phyloP scores from a whole-genome alignment of 768 basidiomycete genomes.

The Psilocybe cubensis region DNA sequence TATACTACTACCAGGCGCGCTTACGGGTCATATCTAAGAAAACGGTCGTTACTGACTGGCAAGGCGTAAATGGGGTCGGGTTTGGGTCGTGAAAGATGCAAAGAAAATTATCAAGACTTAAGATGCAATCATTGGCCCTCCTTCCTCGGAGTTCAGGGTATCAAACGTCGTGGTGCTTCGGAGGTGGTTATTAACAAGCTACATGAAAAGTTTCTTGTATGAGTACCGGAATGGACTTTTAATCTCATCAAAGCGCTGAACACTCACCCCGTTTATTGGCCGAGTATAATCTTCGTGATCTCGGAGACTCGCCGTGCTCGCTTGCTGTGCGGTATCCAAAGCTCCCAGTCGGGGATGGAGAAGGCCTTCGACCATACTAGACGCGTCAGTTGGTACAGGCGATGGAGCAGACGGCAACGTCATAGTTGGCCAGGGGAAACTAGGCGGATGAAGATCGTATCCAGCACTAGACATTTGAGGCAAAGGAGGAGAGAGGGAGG shows the following conservation, averaged over 20 bases:
- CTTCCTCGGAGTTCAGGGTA: conserved; percentile 15
- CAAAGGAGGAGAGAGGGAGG: neutral
- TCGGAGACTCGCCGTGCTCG: conserved; percentile 37
- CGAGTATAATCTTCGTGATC: conserved; percentile 45
- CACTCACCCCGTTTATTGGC: conserved; percentile 36
- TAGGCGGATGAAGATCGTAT: neutral
- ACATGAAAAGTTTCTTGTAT: neutral
- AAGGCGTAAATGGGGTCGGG: neutral
- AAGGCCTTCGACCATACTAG: conserved; percentile 30
- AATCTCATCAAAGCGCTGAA: neutral
- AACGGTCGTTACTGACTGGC: neutral
- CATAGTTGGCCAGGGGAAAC: conserved; percentile 27
- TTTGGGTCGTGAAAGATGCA: neutral
- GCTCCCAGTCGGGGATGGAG: conserved; percentile 30
- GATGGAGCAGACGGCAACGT: conserved; percentile 30
- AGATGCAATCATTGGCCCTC: neutral
- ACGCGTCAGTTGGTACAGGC: conserved; percentile 30
- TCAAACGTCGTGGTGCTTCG: conserved; percentile 35
- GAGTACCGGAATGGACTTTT: neutral
- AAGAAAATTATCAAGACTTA: neutral
- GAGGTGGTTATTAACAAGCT: conserved; percentile 30
- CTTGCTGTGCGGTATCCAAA: conserved; percentile 23
- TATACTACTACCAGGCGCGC: neutral
- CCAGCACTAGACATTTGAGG: neutral
- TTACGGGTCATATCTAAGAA: neutral